Base-by-base conservation (phyloP, 108 stramenopile genomes). In the Bacterosira constricta region DNA sequence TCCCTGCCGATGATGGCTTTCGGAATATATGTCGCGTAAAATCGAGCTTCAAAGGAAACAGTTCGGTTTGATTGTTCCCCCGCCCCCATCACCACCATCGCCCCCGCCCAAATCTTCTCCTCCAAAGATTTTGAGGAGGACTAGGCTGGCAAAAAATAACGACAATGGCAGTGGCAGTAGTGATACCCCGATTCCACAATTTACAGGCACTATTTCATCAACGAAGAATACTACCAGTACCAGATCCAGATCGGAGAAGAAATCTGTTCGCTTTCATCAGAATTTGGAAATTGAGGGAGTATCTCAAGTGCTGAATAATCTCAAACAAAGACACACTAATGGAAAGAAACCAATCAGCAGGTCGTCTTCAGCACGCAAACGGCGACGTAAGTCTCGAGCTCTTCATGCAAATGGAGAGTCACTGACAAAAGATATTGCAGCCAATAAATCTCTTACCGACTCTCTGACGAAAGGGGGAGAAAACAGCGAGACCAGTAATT, bases 1-100 rank as follows among this genome's bases (percentile, higher is more conserved):
- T 62, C 23, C 71, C 79, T 50, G 73, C 79, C 45, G 85, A 88
- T 70, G 86, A 94, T 66, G 75, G 76, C 30, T 94, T 94, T 81
- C 86, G 84, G 9, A 75, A 88, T 94, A 94, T 80, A 90, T 94
- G 92, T 74, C 86, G 5, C 76, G 84, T 49, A 94, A 94, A 63
- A 90, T 94, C 67, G 87, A 86, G 34, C 25, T 85, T 49, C 92
- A 94, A 51, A 74, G 92, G 27, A 72, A 82, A 52, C 90, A 91
- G 58, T 86, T 91, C 54, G 92, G 92, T 20, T 60, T 88, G 17
- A 38, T 82, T 17, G 41, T 90, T 32, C 92, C 90, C 13, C 92
- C 92, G 12, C 83, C 87, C 11, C 91, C 91, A 5, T 55, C 41
- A 37, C 31, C 47, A 7, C 65, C 54, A 25, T 38, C 52, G 53